phyloP scores from a whole-genome alignment of 1,284 basidiomycete species.

The Tetrapyrgos nigripes region DNA sequence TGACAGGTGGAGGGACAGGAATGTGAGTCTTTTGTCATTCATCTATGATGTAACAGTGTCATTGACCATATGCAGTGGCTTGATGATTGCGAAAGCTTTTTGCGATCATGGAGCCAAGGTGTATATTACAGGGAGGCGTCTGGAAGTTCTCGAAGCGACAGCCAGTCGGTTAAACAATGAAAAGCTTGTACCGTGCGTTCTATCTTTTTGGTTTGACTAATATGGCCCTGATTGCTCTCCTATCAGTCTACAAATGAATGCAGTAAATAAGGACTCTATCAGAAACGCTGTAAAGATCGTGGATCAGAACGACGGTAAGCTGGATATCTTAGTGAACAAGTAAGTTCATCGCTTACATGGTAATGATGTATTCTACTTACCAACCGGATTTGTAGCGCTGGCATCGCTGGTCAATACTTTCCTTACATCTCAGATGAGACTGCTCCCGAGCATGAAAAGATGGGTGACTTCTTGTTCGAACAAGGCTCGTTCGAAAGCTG shows the following conservation, averaged over 20 bases:
- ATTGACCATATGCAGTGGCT: conserved; percentile 23
- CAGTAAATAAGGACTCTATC: conserved; percentile 20
- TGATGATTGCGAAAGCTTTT: conserved; percentile 45
- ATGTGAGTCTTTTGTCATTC: conserved; percentile 21
- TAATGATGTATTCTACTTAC: not conserved
- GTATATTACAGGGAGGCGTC: conserved; percentile 39
- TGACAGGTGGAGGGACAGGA: conserved; percentile 27
- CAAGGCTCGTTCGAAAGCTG: conserved; percentile 31
- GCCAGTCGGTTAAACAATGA: conserved; percentile 7
- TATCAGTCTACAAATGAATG: conserved; percentile 15
- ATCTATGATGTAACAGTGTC: not conserved
- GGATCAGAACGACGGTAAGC: conserved; percentile 30
- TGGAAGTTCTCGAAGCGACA: conserved; percentile 30
- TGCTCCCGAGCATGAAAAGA: not conserved
- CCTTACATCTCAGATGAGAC: not conserved
- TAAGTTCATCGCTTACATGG: conserved; percentile 10
- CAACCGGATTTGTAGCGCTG: not conserved
- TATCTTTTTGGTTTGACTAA: not conserved
- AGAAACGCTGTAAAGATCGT: conserved; percentile 31
- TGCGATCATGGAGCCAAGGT: conserved; percentile 47
- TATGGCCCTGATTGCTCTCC: not conserved
- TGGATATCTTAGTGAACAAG: conserved; percentile 42
- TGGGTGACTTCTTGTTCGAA: conserved; percentile 31
- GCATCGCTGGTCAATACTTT: not conserved
- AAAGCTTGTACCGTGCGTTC: conserved; percentile 24